A percentile compares a stretch with the other conserved stretches of the same genome.
phyloP scores from a whole-genome alignment of 371 early-diverging fungal genomes.

The Mucor circinelloides region DNA sequence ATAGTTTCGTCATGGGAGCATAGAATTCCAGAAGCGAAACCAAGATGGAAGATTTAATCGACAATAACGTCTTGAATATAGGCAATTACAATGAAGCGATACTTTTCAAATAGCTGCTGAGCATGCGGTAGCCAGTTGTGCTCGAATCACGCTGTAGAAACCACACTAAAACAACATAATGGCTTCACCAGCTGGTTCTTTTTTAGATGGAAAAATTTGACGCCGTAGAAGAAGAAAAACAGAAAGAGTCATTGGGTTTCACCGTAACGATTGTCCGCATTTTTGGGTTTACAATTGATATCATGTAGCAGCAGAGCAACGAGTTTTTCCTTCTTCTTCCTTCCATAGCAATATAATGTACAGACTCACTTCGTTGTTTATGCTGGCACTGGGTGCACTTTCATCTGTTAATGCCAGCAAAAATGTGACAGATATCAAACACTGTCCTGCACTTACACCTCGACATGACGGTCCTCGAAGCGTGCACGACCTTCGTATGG shows the following conservation, averaged over 20 bases:
- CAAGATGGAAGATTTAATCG: neutral
- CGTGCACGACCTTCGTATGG: constrained; percentile 27
- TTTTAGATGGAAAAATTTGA: neutral
- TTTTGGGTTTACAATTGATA: neutral
- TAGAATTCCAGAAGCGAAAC: neutral
- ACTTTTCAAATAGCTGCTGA: too few species aligned
- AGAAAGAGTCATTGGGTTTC: neutral
- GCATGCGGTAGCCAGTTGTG: too few species aligned
- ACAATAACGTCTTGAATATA: too few species aligned
- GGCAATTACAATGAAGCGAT: too few species aligned
- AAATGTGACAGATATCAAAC: constrained; percentile 20
- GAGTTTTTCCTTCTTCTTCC: neutral
- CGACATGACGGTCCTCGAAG: constrained; percentile 6
- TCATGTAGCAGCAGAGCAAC: neutral
- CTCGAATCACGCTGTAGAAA: too few species aligned
- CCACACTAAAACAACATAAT: neutral
- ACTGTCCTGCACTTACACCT: constrained; percentile 25
- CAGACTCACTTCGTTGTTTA: neutral
- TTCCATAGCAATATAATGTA: neutral
- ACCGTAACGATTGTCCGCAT: neutral
- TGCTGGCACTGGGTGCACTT: neutral
- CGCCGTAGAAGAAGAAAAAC: neutral
- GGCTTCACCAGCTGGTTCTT: too few species aligned
- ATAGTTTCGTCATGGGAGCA: neutral
- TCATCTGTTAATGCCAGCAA: neutral